Percentiles rank a stretch among this genome's conserved stretches.
phyloP scores from a whole-genome alignment of 192 early-diverging fungal genomes.

The Backusella parvicylindrica region DNA sequence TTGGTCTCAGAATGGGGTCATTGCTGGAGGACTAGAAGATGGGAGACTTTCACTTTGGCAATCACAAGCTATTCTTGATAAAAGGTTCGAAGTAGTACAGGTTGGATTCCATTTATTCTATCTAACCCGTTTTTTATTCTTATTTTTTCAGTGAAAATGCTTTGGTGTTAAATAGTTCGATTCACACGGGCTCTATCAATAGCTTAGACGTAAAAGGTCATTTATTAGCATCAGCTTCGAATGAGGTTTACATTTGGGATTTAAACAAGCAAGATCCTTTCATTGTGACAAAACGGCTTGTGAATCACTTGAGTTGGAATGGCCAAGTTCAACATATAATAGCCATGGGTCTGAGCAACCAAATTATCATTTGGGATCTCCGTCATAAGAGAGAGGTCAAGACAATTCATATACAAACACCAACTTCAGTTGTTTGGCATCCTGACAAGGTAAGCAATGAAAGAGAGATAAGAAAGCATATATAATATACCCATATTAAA shows the following conservation, averaged over 20 bases:
- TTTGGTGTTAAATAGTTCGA: conserved; percentile 44
- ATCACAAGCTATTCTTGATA: conserved; percentile 66
- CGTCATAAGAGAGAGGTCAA: conserved; percentile 81
- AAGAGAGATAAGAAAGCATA: background rate
- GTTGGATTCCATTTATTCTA: background rate
- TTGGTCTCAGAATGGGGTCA: conserved; percentile 77
- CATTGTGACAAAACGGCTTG: conserved; percentile 76
- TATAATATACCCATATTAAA: background rate
- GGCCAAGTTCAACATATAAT: conserved; percentile 87
- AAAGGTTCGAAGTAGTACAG: conserved; percentile 25
- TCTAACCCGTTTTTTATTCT: background rate
- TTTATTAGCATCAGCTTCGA: conserved; percentile 81
- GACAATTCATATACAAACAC: conserved; percentile 57
- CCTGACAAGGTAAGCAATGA: conserved; percentile 64
- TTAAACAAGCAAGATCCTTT: conserved; percentile 77
- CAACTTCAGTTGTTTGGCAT: conserved; percentile 88
- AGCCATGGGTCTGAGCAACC: conserved; percentile 83
- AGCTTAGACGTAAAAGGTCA: conserved; percentile 90
- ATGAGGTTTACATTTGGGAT: conserved; percentile 97
- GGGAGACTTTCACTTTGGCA: conserved; percentile 92
- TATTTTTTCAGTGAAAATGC: background rate
- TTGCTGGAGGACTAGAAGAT: conserved; percentile 94
- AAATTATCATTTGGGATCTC: conserved; percentile 96
- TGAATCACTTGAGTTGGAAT: conserved; percentile 90
- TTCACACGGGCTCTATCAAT: conserved; percentile 83